Conservation (phyloP, 768 basidiomycete genomes). For the Crepidotus variabilis region DNA sequence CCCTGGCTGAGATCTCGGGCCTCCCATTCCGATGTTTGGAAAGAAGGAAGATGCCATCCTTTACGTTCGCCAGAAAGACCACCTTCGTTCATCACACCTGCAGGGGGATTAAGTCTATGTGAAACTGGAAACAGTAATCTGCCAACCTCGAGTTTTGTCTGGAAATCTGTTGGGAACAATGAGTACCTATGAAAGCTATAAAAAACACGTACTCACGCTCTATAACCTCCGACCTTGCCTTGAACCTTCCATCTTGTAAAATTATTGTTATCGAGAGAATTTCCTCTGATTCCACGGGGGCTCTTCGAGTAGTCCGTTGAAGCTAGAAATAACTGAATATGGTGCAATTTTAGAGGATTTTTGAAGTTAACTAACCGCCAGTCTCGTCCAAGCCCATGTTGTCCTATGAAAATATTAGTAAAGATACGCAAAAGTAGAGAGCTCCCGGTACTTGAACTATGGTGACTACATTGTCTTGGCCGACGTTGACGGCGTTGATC, state of each 20-base stretch:
- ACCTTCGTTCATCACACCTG: conserved; percentile 67
- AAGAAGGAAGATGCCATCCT: conserved; percentile 76
- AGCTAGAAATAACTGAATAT: conserved; percentile 17
- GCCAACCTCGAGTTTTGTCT: conserved; percentile 55
- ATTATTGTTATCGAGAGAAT: conserved; percentile 55
- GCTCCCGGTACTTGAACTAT: conserved; percentile 57
- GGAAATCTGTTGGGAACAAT: conserved; percentile 48
- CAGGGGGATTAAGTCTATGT: background rate
- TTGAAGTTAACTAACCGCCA: conserved; percentile 30
- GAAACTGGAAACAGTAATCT: background rate
- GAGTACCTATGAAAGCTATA: background rate
- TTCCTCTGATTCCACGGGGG: conserved; percentile 77
- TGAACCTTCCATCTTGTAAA: conserved; percentile 71
- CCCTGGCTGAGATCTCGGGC: conserved; percentile 53
- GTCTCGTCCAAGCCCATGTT: conserved; percentile 78
- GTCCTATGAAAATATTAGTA: conserved; percentile 41
- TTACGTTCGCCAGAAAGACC: conserved; percentile 66
- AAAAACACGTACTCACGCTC: conserved; percentile 35
- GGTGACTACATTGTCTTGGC: conserved; percentile 71
- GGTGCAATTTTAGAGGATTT: background rate
- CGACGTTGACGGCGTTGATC: conserved; percentile 41
- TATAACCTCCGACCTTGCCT: conserved; percentile 73
- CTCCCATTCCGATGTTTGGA: conserved; percentile 59
- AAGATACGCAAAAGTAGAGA: background rate
- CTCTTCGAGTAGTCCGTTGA: conserved; percentile 58